Base-by-base conservation (phyloP, 139 green algal species). In the Chlorella sp. region DNA sequence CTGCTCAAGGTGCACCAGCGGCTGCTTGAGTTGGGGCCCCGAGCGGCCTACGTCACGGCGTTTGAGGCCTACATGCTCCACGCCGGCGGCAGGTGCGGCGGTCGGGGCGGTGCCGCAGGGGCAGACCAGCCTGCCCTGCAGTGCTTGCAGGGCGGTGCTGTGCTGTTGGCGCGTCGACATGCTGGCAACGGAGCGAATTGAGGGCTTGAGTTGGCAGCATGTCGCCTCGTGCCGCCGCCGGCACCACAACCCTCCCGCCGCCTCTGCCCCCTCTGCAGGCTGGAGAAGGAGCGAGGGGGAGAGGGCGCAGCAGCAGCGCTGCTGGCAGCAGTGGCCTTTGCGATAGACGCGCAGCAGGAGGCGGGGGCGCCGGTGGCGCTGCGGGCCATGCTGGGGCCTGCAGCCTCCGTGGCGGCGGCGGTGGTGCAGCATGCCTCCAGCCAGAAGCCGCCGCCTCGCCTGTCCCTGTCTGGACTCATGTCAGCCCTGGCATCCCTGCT, bases 31-130 rank as follows among this genome's bases (percentile, higher is more conserved):
- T 60, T 82, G 36, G 60, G 34, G 56, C 74, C 34, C 11, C 56
- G 60, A 9, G 71, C 76, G 57, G 2, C 76, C 60, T 82, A 82
- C 39, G 38, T 36, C 60, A 36, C 34, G 56, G 76, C 76, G 26
- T 82, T 82, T n/a, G 76, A 82, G 76, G 76, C 76, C 57, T 82
- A 82, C 39, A 82, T 82, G 76, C 76, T 82, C 32, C 76, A 82
- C 76, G 76, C 60, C 76, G 76, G 57, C 76, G 76, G 20, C 76
- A 82, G 76, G 76, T 82, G 74, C 55, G 76, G 72, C n/a, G 32
- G 56, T n/a, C 47, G 0, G 47, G 3, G 18, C 55, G 75, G 39
- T 4, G 39, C 18, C 32, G 34, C 34, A 30, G 25, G 34, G 3
- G 68, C 2, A 3, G 47, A 3, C 6, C 25, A 4, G 47, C 28